Evolutionary conservation across 1,284 basidiomycete genomes (phyloP).

Genomic region (Acaromyces ingoldii): DNA sequence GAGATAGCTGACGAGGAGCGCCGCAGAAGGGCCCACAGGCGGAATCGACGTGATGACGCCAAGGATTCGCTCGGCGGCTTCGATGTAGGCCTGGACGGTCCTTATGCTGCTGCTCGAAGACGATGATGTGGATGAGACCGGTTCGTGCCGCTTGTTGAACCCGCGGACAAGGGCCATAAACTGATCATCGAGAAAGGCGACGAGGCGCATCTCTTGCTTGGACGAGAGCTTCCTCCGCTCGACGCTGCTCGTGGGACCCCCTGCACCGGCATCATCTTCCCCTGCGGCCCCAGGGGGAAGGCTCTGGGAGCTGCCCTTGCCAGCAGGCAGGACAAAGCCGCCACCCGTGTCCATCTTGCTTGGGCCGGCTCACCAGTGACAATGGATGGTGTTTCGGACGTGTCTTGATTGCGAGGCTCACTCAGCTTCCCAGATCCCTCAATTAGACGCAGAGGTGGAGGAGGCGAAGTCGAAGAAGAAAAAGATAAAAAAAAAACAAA

Average conservation of each 20-base stretch:
- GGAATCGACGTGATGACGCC: conserved; percentile 30
- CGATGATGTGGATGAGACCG: background rate
- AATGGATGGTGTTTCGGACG: too few relatives aligned
- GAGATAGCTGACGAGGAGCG: conserved; percentile 35
- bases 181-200: conserved; percentile 2
- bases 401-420: too few relatives aligned
- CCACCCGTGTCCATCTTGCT: conserved; percentile 8
- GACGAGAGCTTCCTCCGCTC: background rate
- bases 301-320: too few relatives aligned
- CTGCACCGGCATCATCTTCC: too few relatives aligned
- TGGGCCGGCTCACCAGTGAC: too few relatives aligned
- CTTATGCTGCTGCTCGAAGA: background rate
- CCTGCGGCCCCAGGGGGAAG: too few relatives aligned
- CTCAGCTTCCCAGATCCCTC: too few relatives aligned
- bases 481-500: too few relatives aligned
- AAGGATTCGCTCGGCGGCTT: conserved; percentile 20
- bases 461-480: too few relatives aligned
- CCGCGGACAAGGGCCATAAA: conserved; percentile 1
- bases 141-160: background rate
- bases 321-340: background rate
- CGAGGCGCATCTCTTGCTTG: conserved; percentile 1
- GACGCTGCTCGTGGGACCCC: too few relatives aligned
- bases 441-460: too few relatives aligned
- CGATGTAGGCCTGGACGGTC: conserved; percentile 24
- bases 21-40: conserved; percentile 18